Percentiles rank a stretch among this genome's conserved stretches.
These are phyloP conservation scores for Kodamaea sp. DNA, from an alignment of 1,139 yeast species.

Conservation along the genomic window DNA sequence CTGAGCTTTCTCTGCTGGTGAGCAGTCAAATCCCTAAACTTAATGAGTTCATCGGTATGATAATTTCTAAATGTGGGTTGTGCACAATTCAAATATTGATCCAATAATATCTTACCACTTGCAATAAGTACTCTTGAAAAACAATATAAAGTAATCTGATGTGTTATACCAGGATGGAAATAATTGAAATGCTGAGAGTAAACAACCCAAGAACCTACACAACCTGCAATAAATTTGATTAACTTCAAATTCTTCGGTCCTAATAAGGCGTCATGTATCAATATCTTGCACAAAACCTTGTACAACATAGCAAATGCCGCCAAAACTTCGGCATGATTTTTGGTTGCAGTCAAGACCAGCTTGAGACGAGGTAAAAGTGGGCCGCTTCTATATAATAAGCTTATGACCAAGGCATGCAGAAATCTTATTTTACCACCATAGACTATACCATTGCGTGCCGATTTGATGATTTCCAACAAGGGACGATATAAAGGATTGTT, in stretches of 20 bases:
- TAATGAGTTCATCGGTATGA: constrained; percentile 20
- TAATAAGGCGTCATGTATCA: constrained; percentile 32
- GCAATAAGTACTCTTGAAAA: constrained; percentile 58
- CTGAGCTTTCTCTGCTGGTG: constrained; percentile 35
- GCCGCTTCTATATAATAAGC: constrained; percentile 49
- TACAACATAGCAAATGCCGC: constrained; percentile 66
- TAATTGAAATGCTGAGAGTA: constrained; percentile 55
- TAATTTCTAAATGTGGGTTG: constrained; percentile 32
- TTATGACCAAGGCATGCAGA: constrained; percentile 70
- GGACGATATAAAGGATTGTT: constrained; percentile 29
- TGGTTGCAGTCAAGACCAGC: constrained; percentile 55
- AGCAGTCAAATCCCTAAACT: constrained; percentile 28
- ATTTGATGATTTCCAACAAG: constrained; percentile 35
- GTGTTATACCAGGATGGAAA: constrained; percentile 49
- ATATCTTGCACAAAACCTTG: constrained; percentile 36
- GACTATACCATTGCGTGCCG: constrained; percentile 52
- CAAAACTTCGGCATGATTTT: constrained; percentile 62
- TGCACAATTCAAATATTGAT: constrained; percentile 32
- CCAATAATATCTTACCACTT: constrained; percentile 44
- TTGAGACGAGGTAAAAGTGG: constrained; percentile 45
- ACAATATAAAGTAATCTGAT: constrained; percentile 60
- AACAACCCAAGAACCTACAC: constrained; percentile 60
- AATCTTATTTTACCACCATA: constrained; percentile 75
- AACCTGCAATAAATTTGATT: constrained; percentile 58
- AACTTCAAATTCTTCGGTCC: constrained; percentile 30